Evolutionary conservation across 1,284 basidiomycete species (phyloP).

Genomic region (Puccinia brachypodii): DNA sequence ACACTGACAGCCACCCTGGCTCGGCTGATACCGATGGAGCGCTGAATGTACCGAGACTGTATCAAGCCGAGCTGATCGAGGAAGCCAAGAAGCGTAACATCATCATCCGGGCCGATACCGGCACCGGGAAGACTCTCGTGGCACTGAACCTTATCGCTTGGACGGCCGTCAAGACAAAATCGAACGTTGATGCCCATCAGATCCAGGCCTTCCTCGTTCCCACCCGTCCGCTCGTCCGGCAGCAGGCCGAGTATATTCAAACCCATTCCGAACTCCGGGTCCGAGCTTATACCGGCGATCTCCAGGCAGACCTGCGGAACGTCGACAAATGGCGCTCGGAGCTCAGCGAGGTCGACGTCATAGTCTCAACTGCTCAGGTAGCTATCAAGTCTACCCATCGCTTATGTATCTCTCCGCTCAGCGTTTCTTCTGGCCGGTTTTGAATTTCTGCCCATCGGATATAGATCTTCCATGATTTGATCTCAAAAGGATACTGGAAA

Average conservation of each 20-base stretch:
- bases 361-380: slow-evolving; percentile 75
- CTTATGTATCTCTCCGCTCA: too few relatives aligned
- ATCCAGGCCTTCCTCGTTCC: slow-evolving; percentile 68
- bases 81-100: slow-evolving; percentile 71
- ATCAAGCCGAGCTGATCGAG: slow-evolving; percentile 69
- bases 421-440: not conserved
- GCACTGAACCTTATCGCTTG: slow-evolving; percentile 74
- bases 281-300: slow-evolving; percentile 67
- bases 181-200: not conserved
- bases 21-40: too few relatives aligned
- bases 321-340: slow-evolving; percentile 66
- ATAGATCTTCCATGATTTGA: slow-evolving; percentile 72
- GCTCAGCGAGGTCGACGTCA: slow-evolving; percentile 67
- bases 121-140: slow-evolving; percentile 79
- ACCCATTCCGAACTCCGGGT: slow-evolving; percentile 67
- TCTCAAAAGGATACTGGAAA: slow-evolving; percentile 75
- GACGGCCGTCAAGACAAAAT: slow-evolving; percentile 62
- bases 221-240: slow-evolving; percentile 75
- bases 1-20: too few relatives aligned
- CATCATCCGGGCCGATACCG: slow-evolving; percentile 74
- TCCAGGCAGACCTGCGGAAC: slow-evolving; percentile 70
- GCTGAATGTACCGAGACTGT: slow-evolving; percentile 51
- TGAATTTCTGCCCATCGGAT: not conserved
- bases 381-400: too few relatives aligned
- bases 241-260: slow-evolving; percentile 70